Evolutionary conservation across 345 rosid genomes (phyloP).

Genomic region (Geranium brycei): DNA sequence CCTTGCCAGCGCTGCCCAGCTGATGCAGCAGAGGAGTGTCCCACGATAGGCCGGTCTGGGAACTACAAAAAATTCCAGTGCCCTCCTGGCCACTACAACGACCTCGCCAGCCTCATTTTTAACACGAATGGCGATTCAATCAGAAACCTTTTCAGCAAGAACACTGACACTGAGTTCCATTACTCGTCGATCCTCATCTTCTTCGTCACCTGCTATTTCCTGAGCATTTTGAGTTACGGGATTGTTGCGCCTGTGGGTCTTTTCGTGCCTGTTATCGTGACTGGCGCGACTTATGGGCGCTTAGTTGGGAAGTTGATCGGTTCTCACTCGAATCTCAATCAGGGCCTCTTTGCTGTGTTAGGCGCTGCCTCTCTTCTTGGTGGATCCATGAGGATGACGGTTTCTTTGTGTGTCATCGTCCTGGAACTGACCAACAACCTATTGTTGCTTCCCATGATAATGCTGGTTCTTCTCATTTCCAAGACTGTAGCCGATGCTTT

Average conservation of each 20-base stretch:
- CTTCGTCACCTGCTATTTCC: constrained; percentile 59
- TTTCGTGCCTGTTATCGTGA: constrained; percentile 79
- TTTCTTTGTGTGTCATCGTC: constrained; percentile 73
- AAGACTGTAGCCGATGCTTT: constrained; percentile 93
- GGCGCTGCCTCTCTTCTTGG: constrained; percentile 92
- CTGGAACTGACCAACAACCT: constrained; percentile 84
- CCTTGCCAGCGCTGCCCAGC: constrained; percentile 67
- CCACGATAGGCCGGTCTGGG: constrained; percentile 85
- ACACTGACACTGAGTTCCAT: constrained; percentile 68
- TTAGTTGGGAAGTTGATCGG: constrained; percentile 66
- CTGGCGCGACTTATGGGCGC: constrained; percentile 84
- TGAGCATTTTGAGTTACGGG: constrained; percentile 73
- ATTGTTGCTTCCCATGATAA: constrained; percentile 71
- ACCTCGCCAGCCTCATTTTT: constrained; percentile 89
- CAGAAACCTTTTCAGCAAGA: constrained; percentile 82
- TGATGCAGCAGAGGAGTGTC: constrained; percentile 62
- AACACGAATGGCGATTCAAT: constrained; percentile 90
- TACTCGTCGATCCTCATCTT: constrained; percentile 46
- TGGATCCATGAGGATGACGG: constrained; percentile 94
- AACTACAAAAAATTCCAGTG: constrained; percentile 91
- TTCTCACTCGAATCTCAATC: constrained; percentile 44
- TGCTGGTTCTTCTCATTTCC: constrained; percentile 82
- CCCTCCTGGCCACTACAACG: constrained; percentile 63
- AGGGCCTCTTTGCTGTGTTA: constrained; percentile 79
- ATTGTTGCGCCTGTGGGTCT: constrained; percentile 83